phyloP scores from a whole-genome alignment of 495 filamentous ascomycete genomes.

The Filosporella fistucella region DNA sequence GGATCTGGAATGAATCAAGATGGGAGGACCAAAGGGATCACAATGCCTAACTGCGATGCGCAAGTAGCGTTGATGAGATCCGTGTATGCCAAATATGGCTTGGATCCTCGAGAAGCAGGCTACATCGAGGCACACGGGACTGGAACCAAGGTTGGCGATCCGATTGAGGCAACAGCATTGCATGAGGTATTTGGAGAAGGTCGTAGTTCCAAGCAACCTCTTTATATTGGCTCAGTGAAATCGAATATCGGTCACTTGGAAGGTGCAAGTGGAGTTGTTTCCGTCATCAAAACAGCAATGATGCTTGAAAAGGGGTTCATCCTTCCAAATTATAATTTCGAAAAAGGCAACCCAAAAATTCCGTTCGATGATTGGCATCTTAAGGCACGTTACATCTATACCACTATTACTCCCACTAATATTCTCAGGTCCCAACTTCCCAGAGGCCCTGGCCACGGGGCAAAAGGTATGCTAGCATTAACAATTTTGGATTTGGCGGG shows the following conservation, averaged over 20 bases:
- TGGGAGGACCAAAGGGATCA: conserved; percentile 57
- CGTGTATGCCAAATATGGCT: conserved; percentile 41
- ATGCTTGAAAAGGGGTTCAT: conserved; percentile 56
- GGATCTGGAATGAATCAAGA: conserved; percentile 57
- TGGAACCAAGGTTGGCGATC: conserved; percentile 57
- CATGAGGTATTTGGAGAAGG: conserved; percentile 37
- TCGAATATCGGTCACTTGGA: conserved; percentile 57
- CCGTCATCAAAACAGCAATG: conserved; percentile 51
- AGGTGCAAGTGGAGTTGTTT: conserved; percentile 50
- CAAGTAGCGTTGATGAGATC: conserved; percentile 53
- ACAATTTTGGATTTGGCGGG: conserved; percentile 57
- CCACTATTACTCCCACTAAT: background rate
- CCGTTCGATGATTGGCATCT: conserved; percentile 48
- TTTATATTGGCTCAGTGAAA: conserved; percentile 55
- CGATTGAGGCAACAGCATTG: conserved; percentile 55
- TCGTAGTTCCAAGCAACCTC: conserved; percentile 31
- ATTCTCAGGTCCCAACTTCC: conserved; percentile 27
- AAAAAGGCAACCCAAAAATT: conserved; percentile 41
- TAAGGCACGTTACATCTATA: background rate
- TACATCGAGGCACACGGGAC: conserved; percentile 50
- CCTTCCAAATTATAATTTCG: conserved; percentile 44
- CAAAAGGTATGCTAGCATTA: conserved; percentile 34
- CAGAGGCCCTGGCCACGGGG: conserved; percentile 24
- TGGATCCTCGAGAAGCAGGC: conserved; percentile 38
- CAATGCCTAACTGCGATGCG: conserved; percentile 49